phyloP scores from a whole-genome alignment of 352 stramenopile genomes.

The Halophytophthora batemanensis region DNA sequence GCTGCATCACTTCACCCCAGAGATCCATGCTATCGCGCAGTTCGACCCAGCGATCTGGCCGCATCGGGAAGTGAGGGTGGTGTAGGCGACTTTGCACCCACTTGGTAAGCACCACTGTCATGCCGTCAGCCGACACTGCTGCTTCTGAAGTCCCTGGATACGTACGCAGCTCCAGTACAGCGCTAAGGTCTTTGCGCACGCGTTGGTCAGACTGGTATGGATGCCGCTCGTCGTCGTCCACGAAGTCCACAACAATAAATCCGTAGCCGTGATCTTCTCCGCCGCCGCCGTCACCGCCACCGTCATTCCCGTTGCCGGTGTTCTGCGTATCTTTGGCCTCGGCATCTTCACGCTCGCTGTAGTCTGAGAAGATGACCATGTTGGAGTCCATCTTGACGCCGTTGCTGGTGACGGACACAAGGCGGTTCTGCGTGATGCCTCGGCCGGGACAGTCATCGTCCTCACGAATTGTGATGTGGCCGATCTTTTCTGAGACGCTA shows the following conservation, averaged over 20 bases:
- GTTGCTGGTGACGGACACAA: conserved; percentile 23
- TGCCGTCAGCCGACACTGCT: background rate
- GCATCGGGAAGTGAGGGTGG: conserved; percentile 17
- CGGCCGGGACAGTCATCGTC: conserved; percentile 25
- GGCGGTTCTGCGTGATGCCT: conserved; percentile 26
- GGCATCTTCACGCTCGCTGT: conserved; percentile 1
- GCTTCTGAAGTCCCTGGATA: too few species aligned
- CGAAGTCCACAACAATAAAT: conserved; percentile 31
- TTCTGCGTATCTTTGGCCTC: background rate
- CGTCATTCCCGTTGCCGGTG: too few species aligned
- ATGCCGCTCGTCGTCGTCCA: conserved; percentile 31
- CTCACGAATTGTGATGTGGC: conserved; percentile 34
- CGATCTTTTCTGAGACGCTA: conserved; percentile 32
- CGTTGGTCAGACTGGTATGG: conserved; percentile 24
- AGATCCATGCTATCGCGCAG: conserved; percentile 27
- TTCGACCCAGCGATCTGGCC: conserved; percentile 18
- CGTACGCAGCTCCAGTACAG: too few species aligned
- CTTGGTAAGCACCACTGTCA: conserved; percentile 22
- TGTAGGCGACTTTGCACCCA: conserved; percentile 28
- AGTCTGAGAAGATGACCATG: conserved; percentile 27
- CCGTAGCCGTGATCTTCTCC: conserved; percentile 14
- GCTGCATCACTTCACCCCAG: conserved; percentile 24
- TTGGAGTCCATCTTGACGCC: conserved; percentile 35
- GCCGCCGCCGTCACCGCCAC: too few species aligned
- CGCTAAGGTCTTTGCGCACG: conserved; percentile 21